Percentiles rank a stretch among this genome's conserved stretches.
Conservation (phyloP, 768 basidiomycete species). For the Heimioporus sp. region DNA sequence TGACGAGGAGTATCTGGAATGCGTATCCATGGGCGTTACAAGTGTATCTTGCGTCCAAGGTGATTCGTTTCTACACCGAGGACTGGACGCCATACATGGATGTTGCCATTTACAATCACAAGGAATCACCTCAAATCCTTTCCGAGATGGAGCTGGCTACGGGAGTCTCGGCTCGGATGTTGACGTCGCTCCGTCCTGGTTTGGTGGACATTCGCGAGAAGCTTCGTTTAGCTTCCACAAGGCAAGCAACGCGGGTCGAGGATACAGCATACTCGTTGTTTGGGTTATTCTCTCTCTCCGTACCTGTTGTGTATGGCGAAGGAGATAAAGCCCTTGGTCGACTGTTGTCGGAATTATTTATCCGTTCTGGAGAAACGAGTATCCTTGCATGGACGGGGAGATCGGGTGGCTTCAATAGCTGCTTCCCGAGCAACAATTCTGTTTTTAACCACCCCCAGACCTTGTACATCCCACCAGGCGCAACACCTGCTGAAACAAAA, state of each 20-base stretch:
- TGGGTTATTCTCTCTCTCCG: constrained; percentile 1
- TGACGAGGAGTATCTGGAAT: constrained; percentile 4
- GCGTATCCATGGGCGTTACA: constrained; percentile 5
- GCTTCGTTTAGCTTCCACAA: constrained; percentile 7
- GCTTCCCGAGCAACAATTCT: neutral
- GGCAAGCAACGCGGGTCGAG: constrained; percentile 4
- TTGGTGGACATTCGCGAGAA: constrained; percentile 8
- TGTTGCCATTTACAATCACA: constrained; percentile 2
- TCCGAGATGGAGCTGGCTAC: constrained; percentile 6
- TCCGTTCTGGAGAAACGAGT: constrained; percentile 1
- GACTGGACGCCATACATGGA: neutral
- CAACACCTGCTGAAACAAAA: neutral
- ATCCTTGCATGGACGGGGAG: constrained; percentile 10
- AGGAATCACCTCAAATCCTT: neutral
- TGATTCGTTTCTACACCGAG: constrained; percentile 3
- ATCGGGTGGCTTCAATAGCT: constrained; percentile 8
- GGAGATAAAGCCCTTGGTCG: constrained; percentile 4
- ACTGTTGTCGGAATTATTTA: constrained; percentile 4
- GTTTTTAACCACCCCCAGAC: neutral
- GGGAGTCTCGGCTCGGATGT: neutral
- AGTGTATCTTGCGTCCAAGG: constrained; percentile 5
- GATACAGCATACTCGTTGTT: constrained; percentile 13
- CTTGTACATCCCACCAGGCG: neutral
- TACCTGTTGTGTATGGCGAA: constrained; percentile 10
- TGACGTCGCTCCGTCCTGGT: constrained; percentile 5